Evolutionary conservation across 2,329 filamentous ascomycete species (phyloP).

Genomic region (Cladophialophora exuberans): DNA sequence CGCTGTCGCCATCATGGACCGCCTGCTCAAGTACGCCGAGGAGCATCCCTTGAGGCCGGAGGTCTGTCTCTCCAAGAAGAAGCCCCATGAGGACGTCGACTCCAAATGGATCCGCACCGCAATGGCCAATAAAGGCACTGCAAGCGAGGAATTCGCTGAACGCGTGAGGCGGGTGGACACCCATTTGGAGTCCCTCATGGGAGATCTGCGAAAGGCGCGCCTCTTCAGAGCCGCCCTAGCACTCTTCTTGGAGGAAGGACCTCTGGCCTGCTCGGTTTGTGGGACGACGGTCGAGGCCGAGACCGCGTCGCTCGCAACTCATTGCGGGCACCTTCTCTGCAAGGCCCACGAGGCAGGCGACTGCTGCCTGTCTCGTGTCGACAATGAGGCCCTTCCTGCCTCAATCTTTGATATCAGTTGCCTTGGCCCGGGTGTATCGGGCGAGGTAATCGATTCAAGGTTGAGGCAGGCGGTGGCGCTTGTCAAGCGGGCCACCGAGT

Average conservation of each 20-base stretch:
- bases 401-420: conserved; percentile 1
- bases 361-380: conserved; percentile 10
- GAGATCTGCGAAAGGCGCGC: conserved; percentile 11
- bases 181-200: conserved; percentile 6
- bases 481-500: conserved; percentile 42
- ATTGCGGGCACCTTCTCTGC: conserved; percentile 53
- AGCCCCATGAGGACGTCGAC: background rate
- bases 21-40: conserved; percentile 17
- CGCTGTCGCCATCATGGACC: conserved; percentile 14
- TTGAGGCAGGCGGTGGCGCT: conserved; percentile 51
- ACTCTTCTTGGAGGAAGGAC: background rate
- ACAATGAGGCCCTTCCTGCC: conserved; percentile 3
- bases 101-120: background rate
- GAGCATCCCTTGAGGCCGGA: background rate
- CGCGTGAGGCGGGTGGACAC: conserved; percentile 8
- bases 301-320: conserved; percentile 45
- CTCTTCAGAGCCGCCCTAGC: conserved; percentile 2
- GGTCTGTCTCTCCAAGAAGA: conserved; percentile 3
- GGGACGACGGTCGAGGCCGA: conserved; percentile 33
- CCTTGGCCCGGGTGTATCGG: background rate
- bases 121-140: too few species aligned
- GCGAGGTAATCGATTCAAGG: conserved; percentile 48
- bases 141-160: conserved; percentile 18
- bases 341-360: background rate
- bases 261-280: conserved; percentile 41